Conservation (phyloP, 1,139 yeast genomes). For the Lodderomyces jiufengensis region DNA sequence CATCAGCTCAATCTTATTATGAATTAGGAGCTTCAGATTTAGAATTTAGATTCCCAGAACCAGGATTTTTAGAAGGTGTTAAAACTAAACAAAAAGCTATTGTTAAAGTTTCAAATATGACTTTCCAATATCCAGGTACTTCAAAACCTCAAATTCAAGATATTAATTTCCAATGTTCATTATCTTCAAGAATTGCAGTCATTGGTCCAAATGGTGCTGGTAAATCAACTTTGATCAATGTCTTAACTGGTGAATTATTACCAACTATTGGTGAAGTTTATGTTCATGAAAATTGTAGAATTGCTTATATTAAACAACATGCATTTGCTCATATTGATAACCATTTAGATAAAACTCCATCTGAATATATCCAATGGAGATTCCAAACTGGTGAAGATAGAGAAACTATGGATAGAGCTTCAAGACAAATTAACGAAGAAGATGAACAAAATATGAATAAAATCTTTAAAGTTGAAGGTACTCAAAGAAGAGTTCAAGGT, state of each 20-base stretch:
- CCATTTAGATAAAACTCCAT: conserved; percentile 98
- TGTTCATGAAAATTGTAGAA: conserved; percentile 99
- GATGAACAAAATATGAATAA: conserved; percentile 99
- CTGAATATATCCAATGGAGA: conserved; percentile 99
- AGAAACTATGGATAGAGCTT: conserved; percentile 99
- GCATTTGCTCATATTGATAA: conserved; percentile 99
- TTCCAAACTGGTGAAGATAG: conserved; percentile 99
- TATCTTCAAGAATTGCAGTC: conserved; percentile 99
- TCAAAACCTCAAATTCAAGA: conserved; percentile 86
- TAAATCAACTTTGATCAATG: conserved; percentile 97
- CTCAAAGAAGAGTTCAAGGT: conserved; percentile 95
- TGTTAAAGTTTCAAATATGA: conserved; percentile 93
- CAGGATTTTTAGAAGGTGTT: conserved; percentile 99
- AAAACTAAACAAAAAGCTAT: conserved; percentile 99
- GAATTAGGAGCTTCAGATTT: conserved; percentile 97
- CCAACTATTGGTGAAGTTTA: conserved; percentile 98
- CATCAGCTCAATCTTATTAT: conserved; percentile 97
- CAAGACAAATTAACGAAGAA: conserved; percentile 94
- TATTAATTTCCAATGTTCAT: conserved; percentile 96
- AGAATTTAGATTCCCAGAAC: conserved; percentile 97
- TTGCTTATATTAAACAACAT: conserved; percentile 99
- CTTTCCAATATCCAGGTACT: conserved; percentile 99
- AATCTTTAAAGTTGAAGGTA: conserved; percentile 97
- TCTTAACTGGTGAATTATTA: conserved; percentile 97
- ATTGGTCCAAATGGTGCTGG: conserved; percentile 99